Evolutionary conservation across 495 filamentous ascomycete genomes (phyloP).

Genomic region (Daldinia decipiens): DNA sequence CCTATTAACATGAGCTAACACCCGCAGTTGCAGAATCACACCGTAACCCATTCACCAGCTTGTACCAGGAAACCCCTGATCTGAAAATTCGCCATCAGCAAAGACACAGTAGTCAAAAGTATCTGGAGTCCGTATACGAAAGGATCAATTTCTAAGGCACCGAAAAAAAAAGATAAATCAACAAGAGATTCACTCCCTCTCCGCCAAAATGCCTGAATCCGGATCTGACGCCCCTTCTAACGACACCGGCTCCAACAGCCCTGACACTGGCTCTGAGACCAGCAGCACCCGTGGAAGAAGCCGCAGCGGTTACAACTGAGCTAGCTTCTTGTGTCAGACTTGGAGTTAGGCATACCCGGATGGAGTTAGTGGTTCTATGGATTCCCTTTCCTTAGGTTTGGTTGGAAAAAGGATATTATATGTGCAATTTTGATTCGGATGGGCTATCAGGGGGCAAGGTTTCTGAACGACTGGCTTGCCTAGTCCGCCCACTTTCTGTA

Average conservation of each 20-base stretch:
- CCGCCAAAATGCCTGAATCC: conserved; percentile 40
- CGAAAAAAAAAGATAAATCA: not conserved
- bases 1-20: not conserved
- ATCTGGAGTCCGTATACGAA: not conserved
- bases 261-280: conserved; percentile 29
- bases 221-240: conserved; percentile 35
- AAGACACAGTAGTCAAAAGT: not conserved
- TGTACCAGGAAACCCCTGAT: too few species aligned
- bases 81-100: not conserved
- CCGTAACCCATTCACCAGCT: not conserved
- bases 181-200: not conserved
- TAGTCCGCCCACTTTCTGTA: not conserved
- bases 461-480: not conserved
- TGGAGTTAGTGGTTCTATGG: conserved; percentile 29
- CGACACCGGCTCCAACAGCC: conserved; percentile 39
- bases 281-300: conserved; percentile 29
- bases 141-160: not conserved
- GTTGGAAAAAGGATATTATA: not conserved
- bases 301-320: conserved; percentile 43
- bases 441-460: not conserved
- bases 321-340: conserved; percentile 13
- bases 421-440: conserved; percentile 2
- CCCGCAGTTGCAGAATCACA: not conserved
- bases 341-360: conserved; percentile 14
- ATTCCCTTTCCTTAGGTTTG: conserved; percentile 4